phyloP scores from a whole-genome alignment of 805 yeast genomes.

The Lipomyces kockii region DNA sequence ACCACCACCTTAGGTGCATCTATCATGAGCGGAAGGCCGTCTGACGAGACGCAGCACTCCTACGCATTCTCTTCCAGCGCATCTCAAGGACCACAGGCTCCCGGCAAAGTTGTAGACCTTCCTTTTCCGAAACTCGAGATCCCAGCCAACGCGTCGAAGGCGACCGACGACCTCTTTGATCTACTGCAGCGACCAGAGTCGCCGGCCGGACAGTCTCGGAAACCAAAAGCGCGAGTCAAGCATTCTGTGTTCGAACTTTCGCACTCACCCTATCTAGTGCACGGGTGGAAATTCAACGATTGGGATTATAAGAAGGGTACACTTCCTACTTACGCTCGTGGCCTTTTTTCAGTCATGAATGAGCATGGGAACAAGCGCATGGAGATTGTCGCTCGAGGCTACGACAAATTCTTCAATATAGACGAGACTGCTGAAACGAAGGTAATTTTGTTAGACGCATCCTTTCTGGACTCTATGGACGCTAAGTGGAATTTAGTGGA shows the following conservation, averaged over 20 bases:
- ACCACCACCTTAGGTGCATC: neutral
- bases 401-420: slow-evolving; percentile 90
- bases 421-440: slow-evolving; percentile 64
- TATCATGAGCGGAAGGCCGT: neutral
- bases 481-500: slow-evolving; percentile 43
- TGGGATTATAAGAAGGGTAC: slow-evolving; percentile 65
- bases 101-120: slow-evolving; percentile 13
- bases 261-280: slow-evolving; percentile 8
- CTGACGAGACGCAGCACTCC: neutral
- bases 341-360: slow-evolving; percentile 44
- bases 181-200: slow-evolving; percentile 4
- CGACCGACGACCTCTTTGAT: slow-evolving; percentile 11
- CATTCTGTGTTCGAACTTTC: slow-evolving; percentile 21
- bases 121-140: slow-evolving; percentile 14
- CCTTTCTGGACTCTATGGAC: neutral
- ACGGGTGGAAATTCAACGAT: slow-evolving; percentile 83
- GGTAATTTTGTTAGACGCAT: slow-evolving; percentile 18
- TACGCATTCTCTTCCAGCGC: neutral
- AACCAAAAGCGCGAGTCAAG: slow-evolving; percentile 12
- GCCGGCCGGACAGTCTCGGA: neutral
- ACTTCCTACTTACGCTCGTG: slow-evolving; percentile 28
- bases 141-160: neutral
- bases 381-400: slow-evolving; percentile 77
- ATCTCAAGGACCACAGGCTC: neutral
- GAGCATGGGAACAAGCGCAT: slow-evolving; percentile 38